Evolutionary conservation across 1,139 yeast genomes (phyloP), one percentile per base, ranked within the genome.

Genomic region (Geotrichum candidum): DNA sequence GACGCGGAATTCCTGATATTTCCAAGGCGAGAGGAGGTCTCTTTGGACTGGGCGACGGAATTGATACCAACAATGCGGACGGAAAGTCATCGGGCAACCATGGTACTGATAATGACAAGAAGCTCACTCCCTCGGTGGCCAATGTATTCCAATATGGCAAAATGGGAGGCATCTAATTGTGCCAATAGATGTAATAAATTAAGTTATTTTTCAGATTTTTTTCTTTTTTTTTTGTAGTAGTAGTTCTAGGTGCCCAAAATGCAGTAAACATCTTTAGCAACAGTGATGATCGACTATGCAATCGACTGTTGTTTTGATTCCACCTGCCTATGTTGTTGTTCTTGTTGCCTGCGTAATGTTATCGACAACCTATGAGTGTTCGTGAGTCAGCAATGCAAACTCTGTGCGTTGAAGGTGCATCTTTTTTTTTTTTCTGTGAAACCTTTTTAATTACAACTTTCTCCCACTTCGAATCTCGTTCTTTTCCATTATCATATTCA

Each of bases 1-100:
- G 77, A 64, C 74, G 81, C 50, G 68, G 75, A 38, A 66, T 74
- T 23, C 78, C 77, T 51, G 76, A 73, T 41, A 69, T 70, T 55
- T 66, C 67, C 33, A 67, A 69, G 53, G 72, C 69, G 54, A 69
- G 67, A 57, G 76, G 74, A 60, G 61, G 66, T 48, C 68, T 77
- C 51, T 76, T 76, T 68, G 80, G 80, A 1, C 69, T 77, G 25
- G 77, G 73, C 18, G 72, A 69, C 2, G 69, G 67, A 31, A 53
- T 67, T 10, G 69, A 66, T 6, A 66, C 65, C 6, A 64, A 65
- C 25, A 48, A 61, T 48, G 46, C 54, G 35, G 64, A 57, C 35
- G 54, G 41, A 31, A 58, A 48, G 25, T 52, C 31, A 29, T n/a
- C 52, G 5, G 41, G n/a, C 22, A 23, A 18, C 13, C 54, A 52